Conservation (phyloP, 31 red algal species). For the Odonthalia washingtoniensis region DNA sequence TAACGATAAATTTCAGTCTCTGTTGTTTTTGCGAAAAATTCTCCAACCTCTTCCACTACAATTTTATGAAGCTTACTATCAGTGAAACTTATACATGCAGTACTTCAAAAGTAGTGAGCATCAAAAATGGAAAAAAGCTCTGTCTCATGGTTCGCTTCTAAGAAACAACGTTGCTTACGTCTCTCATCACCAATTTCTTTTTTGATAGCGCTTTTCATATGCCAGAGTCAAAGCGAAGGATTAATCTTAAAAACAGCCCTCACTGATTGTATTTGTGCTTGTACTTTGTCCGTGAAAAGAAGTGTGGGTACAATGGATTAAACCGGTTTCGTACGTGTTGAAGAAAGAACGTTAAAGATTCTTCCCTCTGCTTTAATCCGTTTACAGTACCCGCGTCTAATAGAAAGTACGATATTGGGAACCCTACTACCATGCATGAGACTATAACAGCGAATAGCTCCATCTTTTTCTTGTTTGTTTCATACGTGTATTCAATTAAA, state of each 20-base stretch:
- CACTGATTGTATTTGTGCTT: not conserved
- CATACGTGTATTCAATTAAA: not conserved
- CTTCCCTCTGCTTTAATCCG: not conserved
- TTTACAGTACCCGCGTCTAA: not conserved
- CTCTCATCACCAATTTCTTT: not conserved
- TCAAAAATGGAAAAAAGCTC: not conserved
- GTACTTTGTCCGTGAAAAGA: constrained; percentile 16
- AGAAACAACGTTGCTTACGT: not conserved
- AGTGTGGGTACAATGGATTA: not conserved
- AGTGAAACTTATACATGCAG: not conserved
- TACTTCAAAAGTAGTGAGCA: constrained; percentile 1
- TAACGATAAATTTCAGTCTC: not conserved
- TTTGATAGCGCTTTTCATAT: too few relatives aligned
- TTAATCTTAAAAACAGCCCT: not conserved
- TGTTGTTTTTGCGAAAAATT: not conserved
- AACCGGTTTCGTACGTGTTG: not conserved
- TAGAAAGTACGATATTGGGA: not conserved
- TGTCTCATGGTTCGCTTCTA: not conserved
- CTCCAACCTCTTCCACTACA: not conserved
- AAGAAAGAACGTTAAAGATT: not conserved
- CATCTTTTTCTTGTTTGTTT: not conserved
- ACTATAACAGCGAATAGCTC: constrained; percentile 21
- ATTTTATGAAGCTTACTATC: not conserved
- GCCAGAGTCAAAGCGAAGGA: not conserved
- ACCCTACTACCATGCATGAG: not conserved